Evolutionary conservation across 352 stramenopile genomes (phyloP).

Genomic region (Hyaloperonospora arabidopsidis): DNA sequence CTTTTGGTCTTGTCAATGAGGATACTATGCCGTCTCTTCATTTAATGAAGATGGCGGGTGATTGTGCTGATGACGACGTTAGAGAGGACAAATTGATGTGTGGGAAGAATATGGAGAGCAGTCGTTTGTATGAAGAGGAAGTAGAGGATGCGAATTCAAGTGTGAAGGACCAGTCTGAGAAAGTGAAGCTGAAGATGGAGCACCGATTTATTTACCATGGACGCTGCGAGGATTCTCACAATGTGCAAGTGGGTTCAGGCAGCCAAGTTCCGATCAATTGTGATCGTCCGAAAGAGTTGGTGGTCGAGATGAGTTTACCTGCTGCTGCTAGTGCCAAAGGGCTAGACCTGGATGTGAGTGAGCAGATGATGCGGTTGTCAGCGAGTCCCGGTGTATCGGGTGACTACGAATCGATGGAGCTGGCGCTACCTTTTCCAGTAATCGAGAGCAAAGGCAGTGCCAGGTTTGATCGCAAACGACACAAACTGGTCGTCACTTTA

Average conservation of each 20-base stretch:
- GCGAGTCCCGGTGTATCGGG: slow-evolving; percentile 11
- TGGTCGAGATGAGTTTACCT: slow-evolving; percentile 63
- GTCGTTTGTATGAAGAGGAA: slow-evolving; percentile 15
- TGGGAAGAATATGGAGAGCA: slow-evolving; percentile 16
- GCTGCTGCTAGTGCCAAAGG: slow-evolving; percentile 41
- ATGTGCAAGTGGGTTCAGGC: slow-evolving; percentile 50
- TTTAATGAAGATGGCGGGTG: background rate
- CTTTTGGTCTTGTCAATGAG: no score
- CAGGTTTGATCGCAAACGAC: slow-evolving; percentile 76
- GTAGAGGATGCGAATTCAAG: slow-evolving; percentile 14
- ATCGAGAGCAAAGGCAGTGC: slow-evolving; percentile 67
- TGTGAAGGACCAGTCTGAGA: background rate
- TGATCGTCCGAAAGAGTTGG: slow-evolving; percentile 51
- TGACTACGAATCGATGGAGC: slow-evolving; percentile 42
- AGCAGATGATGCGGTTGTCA: slow-evolving; percentile 33
- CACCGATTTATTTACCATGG: slow-evolving; percentile 60
- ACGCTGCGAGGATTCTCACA: slow-evolving; percentile 61
- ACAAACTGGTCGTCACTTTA: slow-evolving; percentile 70
- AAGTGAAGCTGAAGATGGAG: slow-evolving; percentile 29
- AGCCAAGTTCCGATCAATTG: slow-evolving; percentile 29
- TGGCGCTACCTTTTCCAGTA: slow-evolving; percentile 70
- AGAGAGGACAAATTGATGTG: slow-evolving; percentile 16
- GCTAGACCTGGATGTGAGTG: slow-evolving; percentile 65
- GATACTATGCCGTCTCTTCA: background rate
- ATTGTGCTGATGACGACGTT: slow-evolving; percentile 6